Percentiles rank a stretch among this genome's conserved stretches.
Conservation (phyloP, 2,329 filamentous ascomycete genomes). For the Rutstroemia sp. region DNA sequence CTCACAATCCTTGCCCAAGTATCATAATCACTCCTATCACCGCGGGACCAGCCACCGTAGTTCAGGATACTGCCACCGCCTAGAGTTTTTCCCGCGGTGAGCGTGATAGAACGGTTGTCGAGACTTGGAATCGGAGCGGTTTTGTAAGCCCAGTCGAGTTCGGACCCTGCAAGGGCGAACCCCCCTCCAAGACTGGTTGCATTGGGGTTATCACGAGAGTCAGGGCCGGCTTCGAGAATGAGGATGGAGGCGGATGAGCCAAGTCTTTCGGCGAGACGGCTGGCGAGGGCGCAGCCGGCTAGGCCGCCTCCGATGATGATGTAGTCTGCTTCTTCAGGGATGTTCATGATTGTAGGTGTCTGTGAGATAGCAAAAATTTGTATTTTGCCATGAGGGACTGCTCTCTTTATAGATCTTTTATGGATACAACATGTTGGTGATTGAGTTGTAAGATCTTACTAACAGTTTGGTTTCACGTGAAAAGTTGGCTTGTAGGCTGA, state of each 20-base stretch:
- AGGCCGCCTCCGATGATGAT: constrained; percentile 34
- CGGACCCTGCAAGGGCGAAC: constrained; percentile 7
- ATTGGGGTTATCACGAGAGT: constrained; percentile 13
- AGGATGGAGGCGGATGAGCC: constrained; percentile 27
- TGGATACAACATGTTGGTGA: too few species aligned
- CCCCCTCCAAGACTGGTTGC: neutral
- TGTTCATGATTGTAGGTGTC: neutral
- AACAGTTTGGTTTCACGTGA: too few species aligned
- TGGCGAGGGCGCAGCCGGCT: constrained; percentile 31
- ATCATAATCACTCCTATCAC: constrained; percentile 37
- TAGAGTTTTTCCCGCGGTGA: constrained; percentile 33
- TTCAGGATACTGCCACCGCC: constrained; percentile 37
- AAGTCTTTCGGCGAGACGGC: constrained; percentile 20
- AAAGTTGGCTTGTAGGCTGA: too few species aligned
- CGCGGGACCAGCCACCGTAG: constrained; percentile 36
- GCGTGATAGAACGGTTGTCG: constrained; percentile 20
- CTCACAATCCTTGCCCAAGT: constrained; percentile 35
- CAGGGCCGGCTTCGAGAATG: constrained; percentile 33
- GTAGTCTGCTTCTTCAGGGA: constrained; percentile 21
- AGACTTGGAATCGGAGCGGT: constrained; percentile 26
- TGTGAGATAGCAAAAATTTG: too few species aligned
- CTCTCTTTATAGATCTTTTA: too few species aligned
- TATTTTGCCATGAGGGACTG: too few species aligned
- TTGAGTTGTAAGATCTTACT: too few species aligned
- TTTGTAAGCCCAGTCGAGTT: constrained; percentile 30